Conservation (phyloP, 371 early-diverging fungal species). For the Mucor plumbeus region DNA sequence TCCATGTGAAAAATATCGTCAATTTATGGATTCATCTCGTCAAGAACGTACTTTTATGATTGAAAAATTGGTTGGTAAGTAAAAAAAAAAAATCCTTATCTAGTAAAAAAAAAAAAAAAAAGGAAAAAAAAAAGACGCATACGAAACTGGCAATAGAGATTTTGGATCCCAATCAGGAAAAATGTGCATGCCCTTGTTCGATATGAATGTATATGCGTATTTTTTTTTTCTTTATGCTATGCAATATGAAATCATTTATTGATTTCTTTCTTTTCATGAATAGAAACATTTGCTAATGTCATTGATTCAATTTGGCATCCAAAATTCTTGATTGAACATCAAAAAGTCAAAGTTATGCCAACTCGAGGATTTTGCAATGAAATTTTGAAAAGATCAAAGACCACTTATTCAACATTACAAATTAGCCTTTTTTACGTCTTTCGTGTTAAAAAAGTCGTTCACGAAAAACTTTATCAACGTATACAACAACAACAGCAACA, state of each 20-base stretch:
- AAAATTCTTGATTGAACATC: conserved; percentile 34
- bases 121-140: neutral
- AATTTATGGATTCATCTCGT: conserved; percentile 37
- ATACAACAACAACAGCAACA: neutral
- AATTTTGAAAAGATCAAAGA: conserved; percentile 73
- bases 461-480: conserved; percentile 34
- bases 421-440: conserved; percentile 70
- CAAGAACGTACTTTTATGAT: conserved; percentile 45
- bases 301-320: conserved; percentile 54
- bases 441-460: conserved; percentile 50
- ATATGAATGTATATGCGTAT: conserved; percentile 3
- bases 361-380: conserved; percentile 66
- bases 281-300: conserved; percentile 36
- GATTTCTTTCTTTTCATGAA: neutral
- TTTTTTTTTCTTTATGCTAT: neutral
- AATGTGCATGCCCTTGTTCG: conserved; percentile 5
- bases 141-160: conserved; percentile 6
- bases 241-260: neutral
- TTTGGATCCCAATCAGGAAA: conserved; percentile 8
- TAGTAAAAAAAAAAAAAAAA: neutral
- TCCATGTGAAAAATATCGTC: conserved; percentile 35
- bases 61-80: conserved; percentile 44
- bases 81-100: neutral
- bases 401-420: conserved; percentile 80
- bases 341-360: conserved; percentile 54